Conservation (phyloP, 345 rosid species). For the Pistacia atlantica region DNA sequence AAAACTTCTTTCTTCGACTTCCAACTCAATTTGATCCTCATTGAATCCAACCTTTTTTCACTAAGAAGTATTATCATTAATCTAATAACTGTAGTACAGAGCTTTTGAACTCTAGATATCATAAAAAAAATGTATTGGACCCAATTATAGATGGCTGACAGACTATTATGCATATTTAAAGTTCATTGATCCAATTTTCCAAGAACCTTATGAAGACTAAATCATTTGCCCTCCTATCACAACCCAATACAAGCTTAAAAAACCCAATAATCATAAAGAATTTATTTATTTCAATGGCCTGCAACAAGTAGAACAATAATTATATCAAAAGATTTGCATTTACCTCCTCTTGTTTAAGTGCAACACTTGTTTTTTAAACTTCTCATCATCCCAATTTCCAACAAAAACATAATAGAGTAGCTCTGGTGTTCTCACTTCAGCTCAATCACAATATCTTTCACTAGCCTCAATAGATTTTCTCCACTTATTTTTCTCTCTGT, state of each 20-base stretch:
- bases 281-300: background rate
- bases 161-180: background rate
- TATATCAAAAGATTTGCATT: no score
- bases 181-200: background rate
- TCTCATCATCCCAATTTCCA: no score
- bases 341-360: no score
- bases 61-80: background rate
- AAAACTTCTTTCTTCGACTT: background rate
- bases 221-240: background rate
- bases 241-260: background rate
- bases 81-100: background rate
- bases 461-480: background rate
- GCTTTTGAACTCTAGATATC: background rate
- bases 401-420: no score
- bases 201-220: background rate
- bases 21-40: background rate
- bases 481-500: background rate
- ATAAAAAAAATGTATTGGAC: no score
- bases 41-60: background rate
- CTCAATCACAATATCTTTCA: no score
- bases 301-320: background rate
- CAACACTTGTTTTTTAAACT: no score
- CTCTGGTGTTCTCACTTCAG: no score
- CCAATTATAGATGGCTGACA: background rate
- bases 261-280: background rate